Percentiles rank a stretch among this genome's conserved stretches.
Evolutionary conservation across 768 basidiomycete genomes (phyloP).

Genomic region (Kwoniella sp.): DNA sequence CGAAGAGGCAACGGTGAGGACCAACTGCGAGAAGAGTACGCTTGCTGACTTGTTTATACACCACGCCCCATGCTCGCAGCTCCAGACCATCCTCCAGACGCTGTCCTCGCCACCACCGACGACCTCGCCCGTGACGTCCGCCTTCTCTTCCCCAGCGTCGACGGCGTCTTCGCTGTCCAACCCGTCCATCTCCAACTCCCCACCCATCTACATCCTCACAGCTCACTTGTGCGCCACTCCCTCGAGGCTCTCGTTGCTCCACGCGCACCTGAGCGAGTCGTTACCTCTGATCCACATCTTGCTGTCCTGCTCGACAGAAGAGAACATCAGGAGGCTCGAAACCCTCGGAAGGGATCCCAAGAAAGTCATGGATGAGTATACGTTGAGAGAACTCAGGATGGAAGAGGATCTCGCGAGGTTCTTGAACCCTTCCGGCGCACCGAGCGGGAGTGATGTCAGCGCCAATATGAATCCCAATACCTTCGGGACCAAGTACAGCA

Average conservation of each 20-base stretch:
- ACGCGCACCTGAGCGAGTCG: slow-evolving; percentile 4
- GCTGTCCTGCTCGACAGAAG: slow-evolving; percentile 11
- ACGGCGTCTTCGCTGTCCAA: not conserved
- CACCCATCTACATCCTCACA: slow-evolving; percentile 13
- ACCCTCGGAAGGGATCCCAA: not conserved
- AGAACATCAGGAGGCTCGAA: slow-evolving; percentile 4
- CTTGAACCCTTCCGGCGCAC: not conserved
- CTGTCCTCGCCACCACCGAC: not conserved
- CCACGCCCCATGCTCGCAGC: not conserved
- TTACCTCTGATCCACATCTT: slow-evolving; percentile 13
- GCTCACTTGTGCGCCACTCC: slow-evolving; percentile 15
- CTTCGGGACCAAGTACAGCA: not conserved
- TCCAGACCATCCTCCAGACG: slow-evolving; percentile 6
- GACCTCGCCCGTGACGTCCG: not conserved
- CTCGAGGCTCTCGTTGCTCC: not conserved
- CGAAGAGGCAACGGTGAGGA: no score
- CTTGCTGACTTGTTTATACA: no score
- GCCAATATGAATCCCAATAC: not conserved
- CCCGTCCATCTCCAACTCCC: not conserved
- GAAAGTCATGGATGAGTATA: slow-evolving; percentile 15
- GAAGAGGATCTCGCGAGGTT: slow-evolving; percentile 14
- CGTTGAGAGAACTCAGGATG: slow-evolving; percentile 15
- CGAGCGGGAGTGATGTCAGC: not conserved
- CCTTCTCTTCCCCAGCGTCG: not conserved
- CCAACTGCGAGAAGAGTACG: no score